Base-by-base conservation (phyloP, 768 basidiomycete genomes). In the Amyloporia xantha region DNA sequence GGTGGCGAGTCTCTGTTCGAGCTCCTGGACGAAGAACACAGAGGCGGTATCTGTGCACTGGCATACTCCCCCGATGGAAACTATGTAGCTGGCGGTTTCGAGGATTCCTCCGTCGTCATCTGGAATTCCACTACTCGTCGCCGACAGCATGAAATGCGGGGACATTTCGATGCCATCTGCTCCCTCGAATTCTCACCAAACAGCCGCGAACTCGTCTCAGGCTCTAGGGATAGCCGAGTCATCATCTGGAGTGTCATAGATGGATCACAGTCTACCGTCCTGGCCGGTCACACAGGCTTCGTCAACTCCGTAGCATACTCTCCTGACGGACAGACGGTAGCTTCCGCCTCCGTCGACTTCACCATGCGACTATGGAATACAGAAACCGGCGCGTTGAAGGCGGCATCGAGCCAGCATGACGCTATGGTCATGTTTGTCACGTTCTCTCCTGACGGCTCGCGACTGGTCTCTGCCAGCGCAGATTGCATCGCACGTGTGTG, bases 61-160 rank as follows among this genome's bases (percentile, higher is more conserved):
- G 58, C 62, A 51, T 67, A 71, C 51, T 71, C 70, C 6, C 70
- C 71, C 23, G 69, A 74, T 52, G 54, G 54, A 19, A 17, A 25
- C 15, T 21, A 48, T 28, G 47, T 51, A 23, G 54, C 48, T 1
- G 44, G 49, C 4, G 51, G 54, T 12, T 55, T 54, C 20, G 49
- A 44, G 9, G 57, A 56, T 48, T 23, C n/a, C 1, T 53, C 42
- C 2, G 41, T 57, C 21, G 36, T 50, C 37, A 27, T 54, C 25
- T 57, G 56, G 56, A 40, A 47, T 36, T 38, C 44, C 25, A 26
- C 12, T 19, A 46, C 20, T 25, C 41, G 43, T 3, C 27, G 15
- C 1, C 17, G 13, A 4, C 19, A 38, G 5, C 17, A 27, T 19
- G 23, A 38, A 26, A 20, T 55, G 10, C 25, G 26, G 15, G 52